Conservation (phyloP, 2,329 filamentous ascomycete species). For the Fusarium sp. region DNA sequence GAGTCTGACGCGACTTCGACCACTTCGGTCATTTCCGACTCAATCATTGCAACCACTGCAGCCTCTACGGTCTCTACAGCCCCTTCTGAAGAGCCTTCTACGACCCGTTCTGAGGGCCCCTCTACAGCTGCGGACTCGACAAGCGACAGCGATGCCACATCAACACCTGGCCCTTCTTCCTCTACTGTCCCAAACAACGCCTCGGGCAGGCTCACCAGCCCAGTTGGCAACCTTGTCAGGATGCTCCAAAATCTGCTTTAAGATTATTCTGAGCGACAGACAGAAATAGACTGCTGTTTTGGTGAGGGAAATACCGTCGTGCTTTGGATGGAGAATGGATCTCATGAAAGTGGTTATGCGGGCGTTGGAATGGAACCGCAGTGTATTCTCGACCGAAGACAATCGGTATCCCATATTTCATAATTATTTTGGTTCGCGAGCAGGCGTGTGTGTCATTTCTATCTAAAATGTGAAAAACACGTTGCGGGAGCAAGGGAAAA, state of each 20-base stretch:
- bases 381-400: no score
- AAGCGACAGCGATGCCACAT: neutral
- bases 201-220: constrained; percentile 15
- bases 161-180: constrained; percentile 16
- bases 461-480: no score
- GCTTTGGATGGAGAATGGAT: neutral
- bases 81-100: neutral
- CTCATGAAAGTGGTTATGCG: no score
- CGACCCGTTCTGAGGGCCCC: neutral
- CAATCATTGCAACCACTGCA: neutral
- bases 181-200: constrained; percentile 19
- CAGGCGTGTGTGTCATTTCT: no score
- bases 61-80: neutral
- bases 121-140: neutral
- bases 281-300: neutral
- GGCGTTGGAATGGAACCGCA: no score
- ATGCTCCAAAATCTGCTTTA: neutral
- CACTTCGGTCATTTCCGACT: neutral
- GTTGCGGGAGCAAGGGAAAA: no score
- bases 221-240: constrained; percentile 14
- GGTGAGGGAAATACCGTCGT: no score
- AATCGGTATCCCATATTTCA: no score
- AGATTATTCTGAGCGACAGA: neutral
- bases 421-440: no score
- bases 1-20: neutral